A percentile compares a stretch with the other conserved stretches of the same genome.
Conservation (phyloP, 2,329 filamentous ascomycete genomes). For the Lachnellula occidentalis region DNA sequence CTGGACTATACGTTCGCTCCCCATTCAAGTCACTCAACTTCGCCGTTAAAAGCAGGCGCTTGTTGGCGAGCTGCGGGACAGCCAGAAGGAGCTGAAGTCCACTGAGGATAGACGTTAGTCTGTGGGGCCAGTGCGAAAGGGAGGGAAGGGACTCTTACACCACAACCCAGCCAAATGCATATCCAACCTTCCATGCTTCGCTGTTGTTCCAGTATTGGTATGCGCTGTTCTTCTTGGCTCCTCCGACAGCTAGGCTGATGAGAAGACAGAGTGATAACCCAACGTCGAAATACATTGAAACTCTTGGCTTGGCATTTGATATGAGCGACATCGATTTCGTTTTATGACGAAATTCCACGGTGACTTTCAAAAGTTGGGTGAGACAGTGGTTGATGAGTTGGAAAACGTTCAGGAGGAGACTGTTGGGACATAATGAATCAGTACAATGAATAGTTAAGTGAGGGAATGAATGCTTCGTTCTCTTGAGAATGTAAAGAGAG, state of each 20-base stretch:
- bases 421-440: neutral
- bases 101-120: neutral
- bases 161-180: conserved; percentile 13
- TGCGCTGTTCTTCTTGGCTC: neutral
- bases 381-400: conserved; percentile 8
- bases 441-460: neutral
- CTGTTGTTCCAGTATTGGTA: neutral
- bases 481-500: neutral
- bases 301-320: neutral
- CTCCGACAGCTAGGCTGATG: conserved; percentile 8
- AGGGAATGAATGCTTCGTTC: neutral
- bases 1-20: conserved; percentile 1
- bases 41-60: conserved; percentile 50
- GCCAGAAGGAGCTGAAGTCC: conserved; percentile 7
- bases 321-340: conserved; percentile 3
- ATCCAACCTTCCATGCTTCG: conserved; percentile 6
- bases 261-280: conserved; percentile 5
- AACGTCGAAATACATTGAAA: conserved; percentile 9
- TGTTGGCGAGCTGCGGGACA: conserved; percentile 64
- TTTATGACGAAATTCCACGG: conserved; percentile 11
- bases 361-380: conserved; percentile 13
- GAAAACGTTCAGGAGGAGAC: conserved; percentile 10
- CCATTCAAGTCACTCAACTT: conserved; percentile 8
- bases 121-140: neutral
- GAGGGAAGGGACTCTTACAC: conserved; percentile 9